Base-by-base conservation (phyloP, 129 eudicot genomes). In the Apium graveolens region DNA sequence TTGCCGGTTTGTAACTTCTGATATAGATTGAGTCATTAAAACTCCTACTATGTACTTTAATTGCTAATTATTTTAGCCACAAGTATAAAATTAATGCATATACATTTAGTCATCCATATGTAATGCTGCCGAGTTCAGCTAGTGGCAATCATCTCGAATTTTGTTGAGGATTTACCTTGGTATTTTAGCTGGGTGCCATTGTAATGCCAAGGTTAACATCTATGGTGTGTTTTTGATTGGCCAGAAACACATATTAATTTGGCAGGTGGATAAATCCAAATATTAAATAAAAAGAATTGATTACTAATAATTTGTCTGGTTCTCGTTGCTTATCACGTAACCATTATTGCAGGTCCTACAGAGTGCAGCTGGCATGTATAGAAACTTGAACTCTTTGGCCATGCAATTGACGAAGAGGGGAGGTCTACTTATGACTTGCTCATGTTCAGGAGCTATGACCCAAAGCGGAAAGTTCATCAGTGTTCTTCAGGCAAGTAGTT, bases 391-490 rank as follows among this genome's bases (percentile, higher is more conserved):
- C 85, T 83, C 94, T 21, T 74, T 95, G 82, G 98, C 98, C 35
- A 90, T 95, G 97, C 85, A 76, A 85, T 78, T 95, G 73, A 92
- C 96, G 24, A 90, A 85, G 80, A 87, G 81, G 66, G 97, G 97
- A 70, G 74, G 74, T 7, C 74, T 70, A 37, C 74, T 66, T 60
- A 60, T 95, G 98, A 91, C 98, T 79, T 95, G 98, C 89, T 91
- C 98, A 4, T 95, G 97, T 89, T 95, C 98, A 41, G 96, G 98
- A 77, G 98, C 98, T 76, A 87, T 95, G 97, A 95, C 98, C 48
- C 98, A 91, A 82, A 94, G 98, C 79, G 97, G 98, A 46, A 90
- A 55, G 80, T 94, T 91, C 83, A 80, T 94, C 79, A 80, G 78
- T 55, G 76, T 91, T 75, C 96, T 94, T 32, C 96, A 90, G 97